Base-by-base conservation (phyloP, 116 monocot species). In the Iris pallida region DNA sequence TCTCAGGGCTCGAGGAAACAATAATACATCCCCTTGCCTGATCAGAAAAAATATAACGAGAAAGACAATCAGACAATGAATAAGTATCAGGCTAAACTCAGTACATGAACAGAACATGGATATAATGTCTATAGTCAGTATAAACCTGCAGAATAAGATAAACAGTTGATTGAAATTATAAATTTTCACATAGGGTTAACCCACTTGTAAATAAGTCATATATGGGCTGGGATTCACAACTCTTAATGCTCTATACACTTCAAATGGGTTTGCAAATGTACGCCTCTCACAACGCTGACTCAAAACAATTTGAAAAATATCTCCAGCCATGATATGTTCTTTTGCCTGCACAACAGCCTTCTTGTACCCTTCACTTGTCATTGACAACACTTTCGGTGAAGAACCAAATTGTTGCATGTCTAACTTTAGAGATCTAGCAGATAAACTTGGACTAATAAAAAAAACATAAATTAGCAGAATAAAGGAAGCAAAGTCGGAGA, bases 161-260 rank as follows among this genome's bases (percentile, higher is more conserved):
- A 47, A 57, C 60, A 64, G 12, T 30, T 42, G 3, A 45, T 1
- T 44, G 14, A 67, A 51, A 17, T 5, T 42, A 54, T 1, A 41
- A 71, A 45, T 20, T 15, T 14, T 41, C n/a, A n/a, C 3, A 73
- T 18, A 57, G 45, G 55, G 40, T 8, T 40, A 18, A 68, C 18
- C 12, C 9, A 90, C 95, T 79, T 92, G 97, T 53, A 97, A 76
- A 59, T 97, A 97, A 51, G 83, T 66, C 92, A 97, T 92, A 80
- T 97, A 90, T 14, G 97, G 97, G 71, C 97, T 97, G 54, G 97
- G 97, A 80, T 97, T 97, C 54, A 97, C 97, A 40, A 92, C 74
- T 66, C 97, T 82, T 51, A 97, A 73, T 68, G 97, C 79, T 71
- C 97, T 83, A 51, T 97, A 97, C 19, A 97, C 85, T 80, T 97